Conservation (phyloP, 441 rosid genomes). For the Croton laevigatus region DNA sequence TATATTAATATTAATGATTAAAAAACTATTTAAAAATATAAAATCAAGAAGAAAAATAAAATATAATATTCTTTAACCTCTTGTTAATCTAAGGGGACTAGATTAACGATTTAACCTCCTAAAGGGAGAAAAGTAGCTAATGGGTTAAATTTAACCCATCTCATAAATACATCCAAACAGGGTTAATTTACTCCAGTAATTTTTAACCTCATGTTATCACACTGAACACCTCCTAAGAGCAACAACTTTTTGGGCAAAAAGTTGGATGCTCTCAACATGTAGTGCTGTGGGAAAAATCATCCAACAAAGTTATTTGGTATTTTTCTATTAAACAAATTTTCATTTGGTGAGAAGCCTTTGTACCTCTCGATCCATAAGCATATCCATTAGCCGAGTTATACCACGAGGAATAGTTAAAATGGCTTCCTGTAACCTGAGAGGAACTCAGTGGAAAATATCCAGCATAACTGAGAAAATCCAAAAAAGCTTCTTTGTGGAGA, state of each 20-base stretch:
- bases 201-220: no score
- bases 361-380: slow-evolving; percentile 99
- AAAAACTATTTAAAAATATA: no score
- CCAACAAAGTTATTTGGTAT: neutral
- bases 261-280: neutral
- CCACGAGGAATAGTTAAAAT: slow-evolving; percentile 97
- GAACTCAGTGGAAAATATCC: slow-evolving; percentile 38
- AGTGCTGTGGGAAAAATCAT: neutral
- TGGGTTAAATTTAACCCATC: no score
- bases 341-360: slow-evolving; percentile 9
- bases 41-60: no score
- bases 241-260: neutral
- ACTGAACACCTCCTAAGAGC: no score
- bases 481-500: neutral
- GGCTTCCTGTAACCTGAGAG: slow-evolving; percentile 97
- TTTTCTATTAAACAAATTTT: neutral
- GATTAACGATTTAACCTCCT: no score
- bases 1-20: no score
- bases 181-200: no score
- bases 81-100: no score
- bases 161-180: no score
- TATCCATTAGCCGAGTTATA: slow-evolving; percentile 96
- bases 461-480: slow-evolving; percentile 24
- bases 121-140: no score
- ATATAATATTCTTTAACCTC: no score